Evolutionary conservation across 2,329 filamentous ascomycete species (phyloP).

Genomic region (Trichoderma sp.): DNA sequence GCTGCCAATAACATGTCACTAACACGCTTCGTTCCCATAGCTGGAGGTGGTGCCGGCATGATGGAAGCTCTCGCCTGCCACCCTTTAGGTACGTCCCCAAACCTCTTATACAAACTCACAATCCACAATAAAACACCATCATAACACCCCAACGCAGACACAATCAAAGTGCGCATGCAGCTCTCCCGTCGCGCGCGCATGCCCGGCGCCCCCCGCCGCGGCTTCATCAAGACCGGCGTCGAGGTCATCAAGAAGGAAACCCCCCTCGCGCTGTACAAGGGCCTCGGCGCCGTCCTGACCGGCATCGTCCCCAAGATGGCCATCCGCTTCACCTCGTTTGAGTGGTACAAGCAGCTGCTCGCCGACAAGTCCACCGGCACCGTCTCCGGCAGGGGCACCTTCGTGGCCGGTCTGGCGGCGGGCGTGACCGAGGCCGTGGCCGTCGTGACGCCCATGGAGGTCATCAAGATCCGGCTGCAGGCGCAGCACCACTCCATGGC

Average conservation of each 20-base stretch:
- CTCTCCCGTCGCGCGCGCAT: slow-evolving; percentile 81
- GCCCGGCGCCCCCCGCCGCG: slow-evolving; percentile 81
- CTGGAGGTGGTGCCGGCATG: slow-evolving; percentile 96
- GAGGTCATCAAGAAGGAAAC: slow-evolving; percentile 91
- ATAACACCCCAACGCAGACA: slow-evolving; percentile 60
- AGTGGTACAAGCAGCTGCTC: slow-evolving; percentile 86
- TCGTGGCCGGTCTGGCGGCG: slow-evolving; percentile 78
- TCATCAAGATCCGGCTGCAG: slow-evolving; percentile 97
- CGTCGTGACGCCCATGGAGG: slow-evolving; percentile 98
- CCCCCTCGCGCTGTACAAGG: slow-evolving; percentile 92
- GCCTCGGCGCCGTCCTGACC: slow-evolving; percentile 91
- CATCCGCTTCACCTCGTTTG: slow-evolving; percentile 97
- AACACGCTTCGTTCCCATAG: slow-evolving; percentile 47
- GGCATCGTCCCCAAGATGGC: slow-evolving; percentile 99
- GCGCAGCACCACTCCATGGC: slow-evolving; percentile 98
- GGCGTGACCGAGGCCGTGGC: slow-evolving; percentile 96
- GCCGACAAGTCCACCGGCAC: slow-evolving; percentile 66
- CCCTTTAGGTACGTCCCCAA: slow-evolving; percentile 69
- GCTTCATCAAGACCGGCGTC: slow-evolving; percentile 81
- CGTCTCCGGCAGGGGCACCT: slow-evolving; percentile 71
- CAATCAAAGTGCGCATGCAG: slow-evolving; percentile 99
- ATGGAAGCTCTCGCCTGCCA: slow-evolving; percentile 98
- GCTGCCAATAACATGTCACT: slow-evolving; percentile 25
- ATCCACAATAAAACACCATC: not conserved
- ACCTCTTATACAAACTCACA: not conserved